Base-by-base conservation (phyloP, 306 rosid genomes). In the Glycine soja region DNA sequence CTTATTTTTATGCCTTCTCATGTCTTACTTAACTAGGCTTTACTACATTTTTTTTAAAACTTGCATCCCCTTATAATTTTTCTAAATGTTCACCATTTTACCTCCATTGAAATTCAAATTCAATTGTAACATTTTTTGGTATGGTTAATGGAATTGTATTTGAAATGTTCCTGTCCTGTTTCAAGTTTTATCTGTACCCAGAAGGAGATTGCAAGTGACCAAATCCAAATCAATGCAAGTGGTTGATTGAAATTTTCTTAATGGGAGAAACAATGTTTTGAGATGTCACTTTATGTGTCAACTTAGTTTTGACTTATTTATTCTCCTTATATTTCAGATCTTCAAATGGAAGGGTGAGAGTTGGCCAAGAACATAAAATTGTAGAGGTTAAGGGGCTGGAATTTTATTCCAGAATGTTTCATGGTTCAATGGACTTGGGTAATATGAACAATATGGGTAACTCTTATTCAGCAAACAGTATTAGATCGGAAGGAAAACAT, bases 351-450 rank as follows among this genome's bases (percentile, higher is more conserved):
- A 83, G 86, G 89, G 86, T 66, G 52, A 83, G 87, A 80, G 89
- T 84, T 68, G 92, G 83, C 78, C 94, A 88, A 74, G 97, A 84
- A 68, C 88, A 90, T 77, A 95, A 92, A 89, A 68, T 74, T 77
- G 84, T 95, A 71, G 97, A 93, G 79, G 85, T 95, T 32, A 83
- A 76, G 51, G 97, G 93, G 74, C 85, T 93, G 85, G 99, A 95
- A 66, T 82, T 95, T 75, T 95, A 93, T 82, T 91, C 97, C 83
- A 78, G 88, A 69, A 83, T 88, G 82, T 81, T 80, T 85, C 84
- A 75, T 52, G 86, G 85, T 79, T 80, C 88, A 2, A 43, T 76
- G 81, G 90, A 86, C 80, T 79, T 81, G 82, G 74, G 80, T 82
- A 72, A 74, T 77, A 10, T 87, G 84, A 86, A 86, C 56, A 75